These are phyloP conservation scores for Termitomyces sp. DNA, from an alignment of 768 basidiomycete genomes.

Conservation along the genomic window DNA sequence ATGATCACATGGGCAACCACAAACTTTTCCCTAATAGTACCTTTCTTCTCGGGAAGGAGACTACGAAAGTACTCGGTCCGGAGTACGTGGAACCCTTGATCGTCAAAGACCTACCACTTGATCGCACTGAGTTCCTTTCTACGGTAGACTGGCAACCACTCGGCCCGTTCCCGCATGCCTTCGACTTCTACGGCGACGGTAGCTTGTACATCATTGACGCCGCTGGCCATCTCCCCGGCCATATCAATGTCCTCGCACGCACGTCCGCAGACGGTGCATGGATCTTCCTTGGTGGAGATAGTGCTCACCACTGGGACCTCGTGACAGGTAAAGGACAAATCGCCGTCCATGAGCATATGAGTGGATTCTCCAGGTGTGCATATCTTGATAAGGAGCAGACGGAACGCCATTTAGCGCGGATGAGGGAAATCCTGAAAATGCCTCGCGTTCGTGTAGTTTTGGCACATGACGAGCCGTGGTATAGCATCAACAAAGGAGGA, in stretches of 20 bases:
- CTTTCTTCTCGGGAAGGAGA: constrained; percentile 42
- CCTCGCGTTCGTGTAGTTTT: constrained; percentile 41
- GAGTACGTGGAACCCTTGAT: constrained; percentile 3
- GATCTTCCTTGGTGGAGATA: constrained; percentile 52
- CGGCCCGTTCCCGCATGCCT: constrained; percentile 29
- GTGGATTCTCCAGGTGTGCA: constrained; percentile 28
- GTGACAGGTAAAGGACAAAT: constrained; percentile 40
- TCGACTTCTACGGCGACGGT: constrained; percentile 54
- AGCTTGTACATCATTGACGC: constrained; percentile 54
- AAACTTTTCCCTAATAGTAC: constrained; percentile 37
- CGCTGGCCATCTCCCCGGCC: constrained; percentile 51
- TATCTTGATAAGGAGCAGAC: constrained; percentile 39
- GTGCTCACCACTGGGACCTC: constrained; percentile 50
- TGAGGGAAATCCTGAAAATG: constrained; percentile 27
- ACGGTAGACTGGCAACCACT: constrained; percentile 12
- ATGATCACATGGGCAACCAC: constrained; percentile 48
- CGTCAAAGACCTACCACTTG: constrained; percentile 8
- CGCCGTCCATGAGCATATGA: constrained; percentile 19
- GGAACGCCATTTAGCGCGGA: constrained; percentile 30
- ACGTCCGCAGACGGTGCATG: constrained; percentile 48
- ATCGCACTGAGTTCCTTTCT: constrained; percentile 12
- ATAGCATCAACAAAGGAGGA: not conserved
- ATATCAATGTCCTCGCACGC: constrained; percentile 49
- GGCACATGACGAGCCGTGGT: constrained; percentile 47
- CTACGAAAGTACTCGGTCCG: constrained; percentile 23